Evolutionary conservation across 805 yeast species (phyloP), one percentile per base, ranked within the genome.

Genomic region (Wickerhamiella vanderwaltii): DNA sequence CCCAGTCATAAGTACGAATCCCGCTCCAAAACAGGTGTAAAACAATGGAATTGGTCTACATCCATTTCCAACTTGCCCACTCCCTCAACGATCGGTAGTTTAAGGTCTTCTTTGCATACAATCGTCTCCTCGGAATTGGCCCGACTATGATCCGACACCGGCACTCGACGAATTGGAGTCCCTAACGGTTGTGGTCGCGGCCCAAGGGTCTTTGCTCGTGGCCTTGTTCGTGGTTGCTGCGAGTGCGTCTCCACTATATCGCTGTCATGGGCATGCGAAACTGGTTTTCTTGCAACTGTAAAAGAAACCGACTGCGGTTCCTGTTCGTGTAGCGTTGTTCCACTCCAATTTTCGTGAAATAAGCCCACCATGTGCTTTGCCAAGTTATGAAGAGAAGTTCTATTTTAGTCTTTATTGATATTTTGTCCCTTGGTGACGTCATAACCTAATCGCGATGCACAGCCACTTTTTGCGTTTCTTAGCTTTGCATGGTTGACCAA

Each of bases 281-380:
- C 40, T 2, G 40, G 40, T 34, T 37, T 37, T 19, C 40, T 28
- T 7, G 40, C 40, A 11, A 37, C 28, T 9, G 25, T 37, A 33
- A 37, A 37, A 13, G 22, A 24, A 13, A 20, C 16, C 7, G 33
- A 29, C 15, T 23, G 33, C 13, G 20, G 18, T 15, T 20, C 33
- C n/a, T 28, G 19, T 22, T 37, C 20, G 25, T 37, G 24, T 5
- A 37, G 40, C 25, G 24, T 18, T 9, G 40, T 13, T 13, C 34
- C 40, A 16, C 40, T 37, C 40, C 40, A 37, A 26, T 37, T 37
- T 28, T 37, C 40, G 31, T 37, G 40, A 16, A 37, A 37, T 2
- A 37, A 19, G 3, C 40, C 40, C 6, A 37, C 40, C 40, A 37
- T 37, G 13, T 31, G n/a, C n/a, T n/a, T n/a, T n/a, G n/a, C n/a